Evolutionary conservation across 306 rosid species (phyloP), one percentile per base, ranked within the genome.

Genomic region (Citrullus colocynthis): DNA sequence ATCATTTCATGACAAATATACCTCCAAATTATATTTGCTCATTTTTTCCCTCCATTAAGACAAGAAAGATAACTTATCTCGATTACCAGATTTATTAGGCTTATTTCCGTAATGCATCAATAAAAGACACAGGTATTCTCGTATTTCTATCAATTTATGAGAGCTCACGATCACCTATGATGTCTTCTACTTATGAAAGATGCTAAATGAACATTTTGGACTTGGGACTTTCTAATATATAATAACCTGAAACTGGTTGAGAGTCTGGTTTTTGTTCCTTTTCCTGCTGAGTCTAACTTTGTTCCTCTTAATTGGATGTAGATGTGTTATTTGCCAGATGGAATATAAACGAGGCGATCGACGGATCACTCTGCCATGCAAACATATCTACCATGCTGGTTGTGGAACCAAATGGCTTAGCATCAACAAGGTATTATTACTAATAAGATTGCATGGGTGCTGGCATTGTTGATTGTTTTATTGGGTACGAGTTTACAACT

Each of bases 251-350:
- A 37, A 9, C 52, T 45, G 39, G 20, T 70, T 45, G 37, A 70
- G 57, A 45, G 12, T 70, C 41, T 13, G 45, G 20, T 71, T 69
- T 71, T 69, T 44, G 56, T 69, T 44, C n/a, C 36, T 20, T 45
- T 69, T 11, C 55, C 55, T 42, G 30, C 24, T 6, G 37, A 21
- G 56, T 80, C 57, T 74, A 66, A 52, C 42, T 73, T 62, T 14
- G 78, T 74, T 60, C 51, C 67, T 82, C 73, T 66, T 79, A 82
- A 21, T 10, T 80, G 80, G 55, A 18, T 64, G 67, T 78, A 90
- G 98, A 81, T 92, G 97, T 76, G 97, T 96, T 85, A 88, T 96
- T 81, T 96, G 98, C 87, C 99, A 96, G 82, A 92, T 91, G 98
- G 99, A 96, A 81, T 96, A 96, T 79, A 91, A 84, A 84, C 87